Evolutionary conservation across 2,329 filamentous ascomycete species (phyloP).

Genomic region (Rutstroemia sp.): DNA sequence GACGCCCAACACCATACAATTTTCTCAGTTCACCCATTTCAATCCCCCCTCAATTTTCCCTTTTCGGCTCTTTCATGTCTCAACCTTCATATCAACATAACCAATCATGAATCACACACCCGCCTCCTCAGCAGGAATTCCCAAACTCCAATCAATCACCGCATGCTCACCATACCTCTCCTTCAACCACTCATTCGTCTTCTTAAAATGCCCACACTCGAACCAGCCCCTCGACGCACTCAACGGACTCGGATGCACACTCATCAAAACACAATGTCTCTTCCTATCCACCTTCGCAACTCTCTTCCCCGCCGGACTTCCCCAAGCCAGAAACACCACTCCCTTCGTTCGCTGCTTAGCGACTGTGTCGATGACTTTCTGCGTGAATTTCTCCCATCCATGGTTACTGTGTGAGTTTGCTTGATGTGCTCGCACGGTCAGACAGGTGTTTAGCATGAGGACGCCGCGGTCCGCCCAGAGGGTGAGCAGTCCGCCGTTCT

Average conservation of each 20-base stretch:
- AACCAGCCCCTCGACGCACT: slow-evolving; percentile 79
- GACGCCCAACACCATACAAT: background rate
- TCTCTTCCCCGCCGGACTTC: slow-evolving; percentile 72
- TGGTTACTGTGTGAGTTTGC: slow-evolving; percentile 78
- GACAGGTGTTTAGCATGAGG: slow-evolving; percentile 85
- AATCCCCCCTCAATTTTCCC: too few species aligned
- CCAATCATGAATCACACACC: background rate
- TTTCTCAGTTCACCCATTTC: too few species aligned
- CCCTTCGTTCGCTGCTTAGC: slow-evolving; percentile 68
- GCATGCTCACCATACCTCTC: slow-evolving; percentile 70
- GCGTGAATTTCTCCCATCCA: slow-evolving; percentile 92
- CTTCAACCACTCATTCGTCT: slow-evolving; percentile 78
- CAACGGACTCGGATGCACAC: slow-evolving; percentile 88
- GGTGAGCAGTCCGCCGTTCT: slow-evolving; percentile 73
- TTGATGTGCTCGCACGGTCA: slow-evolving; percentile 86
- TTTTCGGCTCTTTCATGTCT: too few species aligned
- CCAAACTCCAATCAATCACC: slow-evolving; percentile 76
- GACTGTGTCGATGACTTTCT: slow-evolving; percentile 83
- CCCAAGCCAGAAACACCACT: slow-evolving; percentile 95
- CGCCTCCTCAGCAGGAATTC: background rate
- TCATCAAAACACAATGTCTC: slow-evolving; percentile 75
- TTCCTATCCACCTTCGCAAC: slow-evolving; percentile 65
- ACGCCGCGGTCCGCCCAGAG: slow-evolving; percentile 94
- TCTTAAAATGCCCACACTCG: slow-evolving; percentile 72
- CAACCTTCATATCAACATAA: background rate